Evolutionary conservation across 768 basidiomycete species (phyloP).

Genomic region (Psilocybe cyanescens): DNA sequence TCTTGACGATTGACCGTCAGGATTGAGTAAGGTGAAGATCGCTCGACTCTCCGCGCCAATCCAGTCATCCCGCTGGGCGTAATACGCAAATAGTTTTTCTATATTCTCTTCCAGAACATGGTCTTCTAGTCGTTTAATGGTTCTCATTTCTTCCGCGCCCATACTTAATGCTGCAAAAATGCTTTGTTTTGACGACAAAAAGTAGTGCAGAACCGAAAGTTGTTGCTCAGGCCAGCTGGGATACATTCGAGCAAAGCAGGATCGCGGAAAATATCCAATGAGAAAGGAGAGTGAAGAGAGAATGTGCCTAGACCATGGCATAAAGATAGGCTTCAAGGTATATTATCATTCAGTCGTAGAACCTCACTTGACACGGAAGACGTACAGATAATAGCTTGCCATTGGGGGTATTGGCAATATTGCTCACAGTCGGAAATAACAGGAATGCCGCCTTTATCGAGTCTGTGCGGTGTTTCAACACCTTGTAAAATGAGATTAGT

Average conservation of each 20-base stretch:
- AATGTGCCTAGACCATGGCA: slow-evolving; percentile 43
- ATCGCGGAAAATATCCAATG: slow-evolving; percentile 40
- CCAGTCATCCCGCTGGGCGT: slow-evolving; percentile 69
- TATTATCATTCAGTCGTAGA: not conserved
- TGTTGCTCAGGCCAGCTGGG: slow-evolving; percentile 54
- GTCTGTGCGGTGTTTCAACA: slow-evolving; percentile 49
- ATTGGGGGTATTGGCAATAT: slow-evolving; percentile 68
- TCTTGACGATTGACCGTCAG: slow-evolving; percentile 31
- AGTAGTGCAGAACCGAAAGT: slow-evolving; percentile 45
- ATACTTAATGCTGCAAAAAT: slow-evolving; percentile 61
- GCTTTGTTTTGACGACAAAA: slow-evolving; percentile 54
- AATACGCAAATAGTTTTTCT: slow-evolving; percentile 52
- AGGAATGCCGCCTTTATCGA: slow-evolving; percentile 51
- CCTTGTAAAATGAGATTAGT: slow-evolving; percentile 33
- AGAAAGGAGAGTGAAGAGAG: slow-evolving; percentile 49
- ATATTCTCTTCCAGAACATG: slow-evolving; percentile 43
- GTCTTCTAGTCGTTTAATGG: slow-evolving; percentile 56
- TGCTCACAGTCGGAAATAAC: slow-evolving; percentile 71
- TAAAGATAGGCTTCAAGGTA: slow-evolving; percentile 47
- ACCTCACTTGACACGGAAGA: slow-evolving; percentile 8
- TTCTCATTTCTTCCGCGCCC: slow-evolving; percentile 72
- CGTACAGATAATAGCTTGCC: slow-evolving; percentile 62
- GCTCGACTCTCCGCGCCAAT: slow-evolving; percentile 58
- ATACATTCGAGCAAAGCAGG: slow-evolving; percentile 46
- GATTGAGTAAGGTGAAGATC: slow-evolving; percentile 45